Conservation (phyloP, 345 rosid genomes). For the Hypericum androsaemum region DNA sequence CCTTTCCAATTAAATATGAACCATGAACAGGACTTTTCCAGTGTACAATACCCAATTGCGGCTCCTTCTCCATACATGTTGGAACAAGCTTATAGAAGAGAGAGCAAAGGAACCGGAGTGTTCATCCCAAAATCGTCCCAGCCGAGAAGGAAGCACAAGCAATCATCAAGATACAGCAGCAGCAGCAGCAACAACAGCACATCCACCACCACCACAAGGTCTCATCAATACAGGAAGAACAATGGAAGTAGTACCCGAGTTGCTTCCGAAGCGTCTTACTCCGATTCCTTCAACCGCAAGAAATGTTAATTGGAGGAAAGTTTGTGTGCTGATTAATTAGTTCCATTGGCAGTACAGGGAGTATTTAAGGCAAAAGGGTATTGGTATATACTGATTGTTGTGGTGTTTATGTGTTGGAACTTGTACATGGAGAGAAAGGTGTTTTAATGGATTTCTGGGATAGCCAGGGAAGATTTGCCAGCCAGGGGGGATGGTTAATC, state of each 20-base stretch:
- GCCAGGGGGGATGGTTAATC: no score
- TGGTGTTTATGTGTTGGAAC: no score
- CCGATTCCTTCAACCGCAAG: slow-evolving; percentile 28
- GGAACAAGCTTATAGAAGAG: slow-evolving; percentile 41
- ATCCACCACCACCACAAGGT: slow-evolving; percentile 24
- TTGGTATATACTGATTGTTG: no score
- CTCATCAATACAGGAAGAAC: slow-evolving; percentile 24
- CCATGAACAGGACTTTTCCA: slow-evolving; percentile 35
- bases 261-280: slow-evolving; percentile 24
- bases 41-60: slow-evolving; percentile 28
- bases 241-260: slow-evolving; percentile 24
- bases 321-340: no score
- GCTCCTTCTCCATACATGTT: slow-evolving; percentile 33
- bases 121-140: slow-evolving; percentile 65
- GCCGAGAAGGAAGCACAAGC: slow-evolving; percentile 59
- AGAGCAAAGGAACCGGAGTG: slow-evolving; percentile 90
- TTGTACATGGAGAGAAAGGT: no score
- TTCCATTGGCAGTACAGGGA: no score
- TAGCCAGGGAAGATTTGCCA: no score
- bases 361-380: no score
- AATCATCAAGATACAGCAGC: slow-evolving; percentile 35
- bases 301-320: slow-evolving; percentile 16
- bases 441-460: no score
- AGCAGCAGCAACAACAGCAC: slow-evolving; percentile 8
- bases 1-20: neutral